phyloP scores from a whole-genome alignment of 1,284 basidiomycete species.

The Golubevia sp. region DNA sequence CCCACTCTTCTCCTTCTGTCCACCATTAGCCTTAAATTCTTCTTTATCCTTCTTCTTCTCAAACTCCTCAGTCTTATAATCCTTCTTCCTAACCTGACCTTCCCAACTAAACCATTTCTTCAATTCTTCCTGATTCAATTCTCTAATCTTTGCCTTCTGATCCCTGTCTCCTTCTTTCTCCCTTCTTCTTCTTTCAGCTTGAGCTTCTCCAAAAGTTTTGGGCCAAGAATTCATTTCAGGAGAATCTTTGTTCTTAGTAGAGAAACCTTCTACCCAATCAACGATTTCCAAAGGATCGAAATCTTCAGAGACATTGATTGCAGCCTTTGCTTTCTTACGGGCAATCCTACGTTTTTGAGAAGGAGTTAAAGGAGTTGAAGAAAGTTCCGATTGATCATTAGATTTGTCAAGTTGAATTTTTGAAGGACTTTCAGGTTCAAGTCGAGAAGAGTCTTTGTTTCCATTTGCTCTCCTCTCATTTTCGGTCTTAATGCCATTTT shows the following conservation, averaged over 20 bases:
- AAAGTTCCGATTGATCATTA: not conserved
- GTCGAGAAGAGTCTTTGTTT: too few relatives aligned
- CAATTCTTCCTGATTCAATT: not conserved
- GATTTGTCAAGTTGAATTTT: not conserved
- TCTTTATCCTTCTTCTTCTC: too few relatives aligned
- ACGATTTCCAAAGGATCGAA: not conserved
- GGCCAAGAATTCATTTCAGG: too few relatives aligned
- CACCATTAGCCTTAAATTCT: too few relatives aligned
- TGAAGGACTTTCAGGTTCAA: not conserved
- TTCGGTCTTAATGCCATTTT: too few relatives aligned
- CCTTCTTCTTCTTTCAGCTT: too few relatives aligned
- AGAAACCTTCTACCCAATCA: not conserved
- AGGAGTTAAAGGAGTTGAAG: not conserved
- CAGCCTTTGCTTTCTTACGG: not conserved
- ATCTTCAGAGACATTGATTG: not conserved
- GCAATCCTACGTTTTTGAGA: not conserved
- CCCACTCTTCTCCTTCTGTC: too few relatives aligned
- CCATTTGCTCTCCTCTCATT: too few relatives aligned
- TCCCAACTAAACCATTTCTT: not conserved
- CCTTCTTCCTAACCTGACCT: not conserved
- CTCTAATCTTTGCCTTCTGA: not conserved
- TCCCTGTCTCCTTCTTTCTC: not conserved
- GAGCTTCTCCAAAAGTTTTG: too few relatives aligned
- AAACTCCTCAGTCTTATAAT: too few relatives aligned
- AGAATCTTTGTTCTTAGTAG: not conserved